Conservation (phyloP, 2,329 filamentous ascomycete genomes). For the Hypoxylon sp. region DNA sequence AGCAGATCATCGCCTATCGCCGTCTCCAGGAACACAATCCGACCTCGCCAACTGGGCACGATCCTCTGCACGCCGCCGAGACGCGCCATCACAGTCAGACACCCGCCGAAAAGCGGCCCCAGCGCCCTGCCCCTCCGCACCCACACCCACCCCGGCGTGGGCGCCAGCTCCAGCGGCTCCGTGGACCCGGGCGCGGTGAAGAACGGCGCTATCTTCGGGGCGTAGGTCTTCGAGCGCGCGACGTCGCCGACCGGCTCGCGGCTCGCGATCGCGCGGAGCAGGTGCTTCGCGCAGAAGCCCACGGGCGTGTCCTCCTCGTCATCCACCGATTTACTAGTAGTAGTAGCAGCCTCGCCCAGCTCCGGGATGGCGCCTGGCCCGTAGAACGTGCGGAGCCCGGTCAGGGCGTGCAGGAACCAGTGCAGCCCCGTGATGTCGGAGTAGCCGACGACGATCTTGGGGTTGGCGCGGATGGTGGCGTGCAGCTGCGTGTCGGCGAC, state of each 20-base stretch:
- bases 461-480: conserved; percentile 45
- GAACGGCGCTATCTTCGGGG: conserved; percentile 38
- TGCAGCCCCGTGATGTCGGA: conserved; percentile 55
- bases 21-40: conserved; percentile 54
- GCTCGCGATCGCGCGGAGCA: conserved; percentile 46
- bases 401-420: conserved; percentile 51
- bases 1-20: conserved; percentile 45
- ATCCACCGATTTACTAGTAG: conserved; percentile 37
- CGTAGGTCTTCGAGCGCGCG: conserved; percentile 46
- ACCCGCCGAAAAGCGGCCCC: conserved; percentile 56
- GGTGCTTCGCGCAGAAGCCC: conserved; percentile 44
- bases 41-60: conserved; percentile 49
- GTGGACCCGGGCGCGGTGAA: conserved; percentile 37
- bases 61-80: conserved; percentile 48
- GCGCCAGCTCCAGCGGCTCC: conserved; percentile 43
- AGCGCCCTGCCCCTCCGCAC: conserved; percentile 48
- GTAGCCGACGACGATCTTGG: conserved; percentile 54
- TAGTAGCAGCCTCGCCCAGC: conserved; percentile 45
- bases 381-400: conserved; percentile 55
- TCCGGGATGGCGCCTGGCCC: conserved; percentile 52
- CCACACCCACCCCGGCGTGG: conserved; percentile 49
- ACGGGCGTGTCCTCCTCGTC: too few relatives aligned
- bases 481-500: conserved; percentile 50
- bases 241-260: conserved; percentile 45
- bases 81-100: conserved; percentile 52